Base-by-base conservation (phyloP, 2,329 filamentous ascomycete genomes). In the Exophiala lecanii-corni region DNA sequence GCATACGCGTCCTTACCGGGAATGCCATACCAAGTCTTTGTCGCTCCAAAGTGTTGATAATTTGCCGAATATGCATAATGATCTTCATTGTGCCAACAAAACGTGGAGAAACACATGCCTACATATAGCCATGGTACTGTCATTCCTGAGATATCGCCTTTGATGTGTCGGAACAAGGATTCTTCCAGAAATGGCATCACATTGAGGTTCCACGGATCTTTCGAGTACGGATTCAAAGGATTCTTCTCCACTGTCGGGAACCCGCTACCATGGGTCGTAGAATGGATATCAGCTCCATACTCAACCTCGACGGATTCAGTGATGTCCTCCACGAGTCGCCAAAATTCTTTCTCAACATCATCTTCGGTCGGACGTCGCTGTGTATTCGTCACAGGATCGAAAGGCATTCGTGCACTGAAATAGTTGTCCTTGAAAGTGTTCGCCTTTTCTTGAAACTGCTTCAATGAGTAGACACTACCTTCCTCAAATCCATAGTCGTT, bases 21-120 rank as follows among this genome's bases (percentile, higher is more conserved):
- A 54, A 98, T 96, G 3, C 92, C 92, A 58, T 98, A 98, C 92
- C 92, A 98, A 0, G 92, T 98, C 69, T 98, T 98, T 2, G 92
- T 98, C 1, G 89, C 89, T 7, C 92, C 92, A 58, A 98, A 94
- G 58, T 98, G 92, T 62, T 98, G 92, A 58, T 97, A 98, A 55
- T 98, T 98, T 39, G 92, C 86, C 1, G 92, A 98, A 62, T 97
- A 98, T 2, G 92, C 84, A 61, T 95, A 96, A 60, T 98, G 92
- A 59, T 98, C 92, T 60, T 98, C 92, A 52, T 95, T 96, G 63
- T 98, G 92, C 92, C 92, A 98, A 65, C 92, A 98, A 60, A 98
- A 98, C 0, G 92, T 97, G 0, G 92, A 98, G 62, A 98, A 98
- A 28, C 94, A 94, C 92, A 98, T 98, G 49, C 92, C 92, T 3